Evolutionary conservation across 2,329 filamentous ascomycete species (phyloP).

Genomic region (Tolypocladium inflatum): DNA sequence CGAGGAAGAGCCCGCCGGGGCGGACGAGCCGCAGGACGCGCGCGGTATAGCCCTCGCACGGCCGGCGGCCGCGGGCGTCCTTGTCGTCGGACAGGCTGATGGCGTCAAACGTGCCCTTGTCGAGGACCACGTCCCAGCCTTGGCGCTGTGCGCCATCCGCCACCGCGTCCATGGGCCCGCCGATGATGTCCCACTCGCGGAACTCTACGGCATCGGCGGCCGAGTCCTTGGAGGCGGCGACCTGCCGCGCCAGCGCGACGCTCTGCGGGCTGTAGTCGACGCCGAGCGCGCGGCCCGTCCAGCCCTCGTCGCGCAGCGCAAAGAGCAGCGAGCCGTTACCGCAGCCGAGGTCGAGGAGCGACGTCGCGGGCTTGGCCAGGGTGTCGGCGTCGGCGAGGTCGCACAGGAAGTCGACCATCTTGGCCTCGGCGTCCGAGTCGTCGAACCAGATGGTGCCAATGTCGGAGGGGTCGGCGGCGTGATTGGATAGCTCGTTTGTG

Average conservation of each 20-base stretch:
- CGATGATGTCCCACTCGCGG: slow-evolving; percentile 54
- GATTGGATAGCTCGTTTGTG: slow-evolving; percentile 59
- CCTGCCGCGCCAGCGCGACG: slow-evolving; percentile 60
- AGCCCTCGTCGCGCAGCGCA: slow-evolving; percentile 56
- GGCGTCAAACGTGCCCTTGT: slow-evolving; percentile 97
- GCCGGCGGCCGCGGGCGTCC: slow-evolving; percentile 43
- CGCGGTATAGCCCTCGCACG: slow-evolving; percentile 66
- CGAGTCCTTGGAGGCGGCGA: slow-evolving; percentile 32
- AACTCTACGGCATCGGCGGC: slow-evolving; percentile 29
- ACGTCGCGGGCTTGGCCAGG: slow-evolving; percentile 25
- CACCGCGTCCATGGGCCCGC: slow-evolving; percentile 25
- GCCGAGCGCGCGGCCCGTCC: slow-evolving; percentile 64
- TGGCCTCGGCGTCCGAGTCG: slow-evolving; percentile 78
- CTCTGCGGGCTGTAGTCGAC: slow-evolving; percentile 79
- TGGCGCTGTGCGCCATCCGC: slow-evolving; percentile 16
- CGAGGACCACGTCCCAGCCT: slow-evolving; percentile 86
- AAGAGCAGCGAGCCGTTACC: slow-evolving; percentile 92
- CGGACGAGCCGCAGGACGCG: slow-evolving; percentile 61
- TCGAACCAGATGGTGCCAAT: slow-evolving; percentile 94
- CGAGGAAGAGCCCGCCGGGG: slow-evolving; percentile 62
- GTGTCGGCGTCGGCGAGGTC: slow-evolving; percentile 2
- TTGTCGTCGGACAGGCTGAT: slow-evolving; percentile 62
- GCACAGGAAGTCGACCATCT: slow-evolving; percentile 62
- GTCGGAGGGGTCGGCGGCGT: slow-evolving; percentile 62
- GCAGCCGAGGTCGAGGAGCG: slow-evolving; percentile 80